Evolutionary conservation across 352 stramenopile genomes (phyloP).

Genomic region (Saprolegnia parasitica): DNA sequence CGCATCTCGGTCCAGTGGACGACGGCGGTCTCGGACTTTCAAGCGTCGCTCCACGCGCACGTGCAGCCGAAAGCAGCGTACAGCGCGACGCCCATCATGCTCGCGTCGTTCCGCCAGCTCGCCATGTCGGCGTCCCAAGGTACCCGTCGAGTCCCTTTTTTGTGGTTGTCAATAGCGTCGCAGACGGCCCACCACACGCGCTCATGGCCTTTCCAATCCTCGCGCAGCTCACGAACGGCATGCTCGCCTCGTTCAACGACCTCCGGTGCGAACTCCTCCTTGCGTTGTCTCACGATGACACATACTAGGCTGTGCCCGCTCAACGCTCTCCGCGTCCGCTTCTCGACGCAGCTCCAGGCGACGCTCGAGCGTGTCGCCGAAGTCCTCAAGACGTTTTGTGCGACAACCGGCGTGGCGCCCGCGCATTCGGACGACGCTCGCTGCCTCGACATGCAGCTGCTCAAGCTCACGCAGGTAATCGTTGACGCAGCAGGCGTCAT

Average conservation of each 20-base stretch:
- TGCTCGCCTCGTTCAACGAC: constrained; percentile 79
- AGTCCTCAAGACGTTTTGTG: not conserved
- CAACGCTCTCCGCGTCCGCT: not conserved
- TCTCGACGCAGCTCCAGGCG: constrained; percentile 11
- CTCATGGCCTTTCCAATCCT: constrained; percentile 85
- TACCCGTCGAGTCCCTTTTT: constrained; percentile 19
- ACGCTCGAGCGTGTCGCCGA: constrained; percentile 3
- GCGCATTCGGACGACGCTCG: not conserved
- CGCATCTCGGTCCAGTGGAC: constrained; percentile 60
- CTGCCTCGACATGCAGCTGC: constrained; percentile 9
- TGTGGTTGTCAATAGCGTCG: not conserved
- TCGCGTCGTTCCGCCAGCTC: constrained; percentile 54
- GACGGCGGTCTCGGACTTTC: constrained; percentile 53
- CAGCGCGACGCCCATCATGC: constrained; percentile 54
- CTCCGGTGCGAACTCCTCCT: constrained; percentile 36
- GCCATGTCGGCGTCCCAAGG: constrained; percentile 30
- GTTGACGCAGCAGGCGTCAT: not conserved
- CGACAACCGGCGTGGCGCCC: not conserved
- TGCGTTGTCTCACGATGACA: not conserved
- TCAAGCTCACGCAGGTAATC: not conserved
- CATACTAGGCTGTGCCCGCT: constrained; percentile 12
- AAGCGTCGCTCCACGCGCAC: constrained; percentile 49
- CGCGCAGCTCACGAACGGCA: constrained; percentile 77
- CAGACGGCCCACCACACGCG: constrained; percentile 60
- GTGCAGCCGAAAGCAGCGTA: constrained; percentile 34